A percentile compares a stretch with the other conserved stretches of the same genome.
Conservation (phyloP, 1,284 basidiomycete species). For the Trichosporon faecale region DNA sequence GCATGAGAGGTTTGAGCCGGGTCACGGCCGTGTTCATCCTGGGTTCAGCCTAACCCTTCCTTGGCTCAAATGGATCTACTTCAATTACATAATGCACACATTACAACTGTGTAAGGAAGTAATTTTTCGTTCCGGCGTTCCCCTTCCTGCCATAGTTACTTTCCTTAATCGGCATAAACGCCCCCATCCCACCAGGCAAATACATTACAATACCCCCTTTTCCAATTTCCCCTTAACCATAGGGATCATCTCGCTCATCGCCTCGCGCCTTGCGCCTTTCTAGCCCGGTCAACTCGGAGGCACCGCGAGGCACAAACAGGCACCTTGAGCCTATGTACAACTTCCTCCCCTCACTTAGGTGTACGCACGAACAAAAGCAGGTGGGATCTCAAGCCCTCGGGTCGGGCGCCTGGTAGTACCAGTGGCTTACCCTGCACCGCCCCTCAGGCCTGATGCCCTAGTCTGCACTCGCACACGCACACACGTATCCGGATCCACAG, state of each 20-base stretch:
- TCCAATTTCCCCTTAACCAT: not conserved
- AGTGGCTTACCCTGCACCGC: not conserved
- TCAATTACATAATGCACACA: not conserved
- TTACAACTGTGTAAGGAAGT: conserved; percentile 1
- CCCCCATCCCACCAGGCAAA: not conserved
- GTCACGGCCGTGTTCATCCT: not conserved
- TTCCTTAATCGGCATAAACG: conserved; percentile 5
- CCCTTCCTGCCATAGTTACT: conserved; percentile 3
- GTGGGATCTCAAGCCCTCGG: not conserved
- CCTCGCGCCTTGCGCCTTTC: not conserved
- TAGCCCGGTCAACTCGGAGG: not conserved
- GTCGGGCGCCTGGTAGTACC: not conserved
- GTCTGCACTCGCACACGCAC: not conserved
- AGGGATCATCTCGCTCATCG: not conserved
- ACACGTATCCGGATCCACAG: conserved; percentile 5
- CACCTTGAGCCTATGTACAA: not conserved
- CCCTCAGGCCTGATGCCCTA: not conserved
- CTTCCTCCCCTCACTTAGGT: not conserved
- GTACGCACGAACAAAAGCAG: not conserved
- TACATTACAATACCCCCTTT: conserved; percentile 5
- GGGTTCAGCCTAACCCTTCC: not conserved
- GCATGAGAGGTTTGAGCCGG: not conserved
- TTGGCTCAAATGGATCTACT: not conserved
- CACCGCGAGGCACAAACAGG: not conserved
- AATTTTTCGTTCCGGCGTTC: not conserved